Evolutionary conservation across 495 filamentous ascomycete species (phyloP), one percentile per base, ranked within the genome.

Genomic region (Aspergillus nidulans): DNA sequence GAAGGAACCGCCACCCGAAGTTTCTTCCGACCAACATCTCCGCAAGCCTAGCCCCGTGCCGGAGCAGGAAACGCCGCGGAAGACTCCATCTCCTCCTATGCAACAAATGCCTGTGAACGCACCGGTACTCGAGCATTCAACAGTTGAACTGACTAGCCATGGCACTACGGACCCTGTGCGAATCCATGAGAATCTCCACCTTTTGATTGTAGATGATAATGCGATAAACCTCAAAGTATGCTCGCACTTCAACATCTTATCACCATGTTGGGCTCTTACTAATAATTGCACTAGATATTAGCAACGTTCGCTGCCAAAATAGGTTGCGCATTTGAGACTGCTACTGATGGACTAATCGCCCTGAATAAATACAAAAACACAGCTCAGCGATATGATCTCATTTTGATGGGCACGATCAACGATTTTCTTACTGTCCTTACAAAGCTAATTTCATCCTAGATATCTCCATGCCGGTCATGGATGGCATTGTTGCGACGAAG

Each of bases 341-440:
- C 82, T 0, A 61, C 66, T 25, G 80, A 85, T 53, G 83, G 83
- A 12, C 68, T 78, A 6, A 72, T 82, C 34, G 82, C 82, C 2
- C 59, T 84, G 19, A 64, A 83, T 19, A 63, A 68, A 5, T 81
- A 74, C 40, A 63, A 68, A 16, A 36, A 56, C 12, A 32, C 57
- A n/a, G 36, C 43, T 25, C 53, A 44, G 7, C 49, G 40, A 32
- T 76, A 77, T 57, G 71, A 77, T 55, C 63, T 77, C 16, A 71
- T 84, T 5, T 72, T 82, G 21, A 82, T 84, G 57, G 63, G 62
- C 61, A 38, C 47, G 58, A 12, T 34, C 10, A 2, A 6, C 3
- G 6, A 6, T 12, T 13, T 6, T 34, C 30, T 10, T 2, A 34
- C 10, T 34, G n/a, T n/a, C n/a, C 4, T 6, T 34, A 34, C 30